Conservation (phyloP, 495 filamentous ascomycete genomes). For the Oidiodendron maius region DNA sequence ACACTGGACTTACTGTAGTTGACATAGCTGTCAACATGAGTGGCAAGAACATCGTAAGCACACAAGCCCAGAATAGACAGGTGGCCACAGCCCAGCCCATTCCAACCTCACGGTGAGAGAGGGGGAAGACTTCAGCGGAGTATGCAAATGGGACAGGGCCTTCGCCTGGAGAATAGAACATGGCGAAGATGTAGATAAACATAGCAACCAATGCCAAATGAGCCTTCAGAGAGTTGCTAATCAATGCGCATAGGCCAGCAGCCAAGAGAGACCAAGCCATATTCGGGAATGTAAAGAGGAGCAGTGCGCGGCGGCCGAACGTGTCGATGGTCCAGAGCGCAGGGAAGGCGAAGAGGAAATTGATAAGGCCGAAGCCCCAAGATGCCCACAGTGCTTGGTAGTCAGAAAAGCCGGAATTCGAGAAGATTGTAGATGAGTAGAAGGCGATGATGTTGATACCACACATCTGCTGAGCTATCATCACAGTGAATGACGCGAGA, state of each 20-base stretch:
- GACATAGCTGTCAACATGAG: constrained; percentile 42
- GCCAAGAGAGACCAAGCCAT: constrained; percentile 76
- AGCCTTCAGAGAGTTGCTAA: constrained; percentile 39
- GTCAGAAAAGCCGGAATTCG: constrained; percentile 50
- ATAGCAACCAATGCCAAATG: constrained; percentile 60
- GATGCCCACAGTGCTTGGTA: constrained; percentile 48
- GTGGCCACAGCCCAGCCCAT: constrained; percentile 71
- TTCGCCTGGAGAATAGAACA: constrained; percentile 72
- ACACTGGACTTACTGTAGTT: constrained; percentile 25
- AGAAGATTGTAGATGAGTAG: constrained; percentile 74
- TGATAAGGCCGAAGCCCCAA: constrained; percentile 69
- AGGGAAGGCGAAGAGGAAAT: constrained; percentile 77
- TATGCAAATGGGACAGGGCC: constrained; percentile 82
- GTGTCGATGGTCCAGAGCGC: constrained; percentile 83
- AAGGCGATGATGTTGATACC: constrained; percentile 71
- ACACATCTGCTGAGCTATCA: constrained; percentile 83
- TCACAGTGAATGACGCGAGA: constrained; percentile 57
- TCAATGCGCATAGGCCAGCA: constrained; percentile 65
- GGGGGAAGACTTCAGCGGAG: constrained; percentile 71
- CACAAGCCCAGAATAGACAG: constrained; percentile 59
- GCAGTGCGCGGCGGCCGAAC: constrained; percentile 68
- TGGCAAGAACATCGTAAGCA: constrained; percentile 62
- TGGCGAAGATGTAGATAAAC: constrained; percentile 66
- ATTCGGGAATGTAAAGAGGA: constrained; percentile 80
- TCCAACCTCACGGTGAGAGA: constrained; percentile 69